Evolutionary conservation across 2,329 filamentous ascomycete species (phyloP), one percentile per base, ranked within the genome.

Genomic region (Pestalotiopsis sp.): DNA sequence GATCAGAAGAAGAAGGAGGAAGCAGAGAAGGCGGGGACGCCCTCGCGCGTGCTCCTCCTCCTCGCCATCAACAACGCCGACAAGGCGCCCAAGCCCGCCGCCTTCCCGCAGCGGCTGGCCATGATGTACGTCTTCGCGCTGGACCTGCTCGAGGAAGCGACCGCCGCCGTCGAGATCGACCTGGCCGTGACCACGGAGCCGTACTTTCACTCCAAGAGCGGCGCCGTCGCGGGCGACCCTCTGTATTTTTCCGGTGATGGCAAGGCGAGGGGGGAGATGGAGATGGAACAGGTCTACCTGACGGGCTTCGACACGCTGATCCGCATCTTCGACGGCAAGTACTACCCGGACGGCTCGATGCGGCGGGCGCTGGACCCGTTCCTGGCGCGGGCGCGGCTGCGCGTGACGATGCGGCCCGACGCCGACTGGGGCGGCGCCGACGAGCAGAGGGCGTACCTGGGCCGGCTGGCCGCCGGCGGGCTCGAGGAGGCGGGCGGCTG

Each of bases 261-360:
- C n/a, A n/a, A n/a, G n/a, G n/a, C n/a, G n/a, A n/a, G n/a, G n/a
- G n/a, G n/a, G n/a, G n/a, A n/a, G n/a, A n/a, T n/a, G n/a, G n/a
- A n/a, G n/a, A n/a, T n/a, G n/a, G n/a, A n/a, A n/a, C n/a, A 94
- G 74, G 81, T 92, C 4, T 93, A 93, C 74, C 86, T 95, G 2
- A 87, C 89, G 1, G 93, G 93, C 36, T 95, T 90, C 76, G 93
- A 95, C 74, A 95, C 93, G 0, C 80, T 95, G 6, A 88, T 92
- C 17, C 87, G 93, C 23, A 89, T 95, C 66, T 88, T 93, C 67
- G 84, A 92, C 63, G 86, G 91, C 0, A 93, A 92, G 77, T 95
- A 95, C 80, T 93, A 94, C 75, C 71, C 82, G 75, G 45, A 78
- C 67, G 76, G 70, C 69, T n/a, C 76, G 73, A 87, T 91, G 70